Evolutionary conservation across 352 stramenopile species (phyloP).

Genomic region (Pythium phragmitis): DNA sequence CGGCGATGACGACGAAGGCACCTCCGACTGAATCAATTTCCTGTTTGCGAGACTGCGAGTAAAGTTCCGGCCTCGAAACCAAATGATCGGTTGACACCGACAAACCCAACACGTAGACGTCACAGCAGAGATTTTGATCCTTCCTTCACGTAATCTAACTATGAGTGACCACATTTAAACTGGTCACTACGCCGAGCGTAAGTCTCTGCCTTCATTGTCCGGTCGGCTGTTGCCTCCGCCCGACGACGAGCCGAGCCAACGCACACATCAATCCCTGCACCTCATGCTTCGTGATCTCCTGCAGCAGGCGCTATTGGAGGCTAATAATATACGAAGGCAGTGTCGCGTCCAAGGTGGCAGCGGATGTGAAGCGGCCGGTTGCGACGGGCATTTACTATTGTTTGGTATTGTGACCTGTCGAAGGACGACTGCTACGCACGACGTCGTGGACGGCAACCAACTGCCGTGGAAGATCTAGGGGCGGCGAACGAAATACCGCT

Average conservation of each 20-base stretch:
- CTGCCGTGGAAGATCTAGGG: conserved; percentile 88
- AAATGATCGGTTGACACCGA: too few relatives aligned
- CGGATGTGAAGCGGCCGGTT: conserved; percentile 14
- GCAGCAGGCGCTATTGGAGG: background rate
- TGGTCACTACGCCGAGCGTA: conserved; percentile 6
- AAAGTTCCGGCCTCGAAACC: too few relatives aligned
- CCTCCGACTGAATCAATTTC: too few relatives aligned
- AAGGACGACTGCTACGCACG: too few relatives aligned
- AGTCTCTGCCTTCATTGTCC: conserved; percentile 6
- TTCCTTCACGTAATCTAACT: background rate
- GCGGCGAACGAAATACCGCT: background rate
- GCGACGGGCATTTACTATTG: background rate
- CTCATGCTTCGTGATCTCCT: conserved; percentile 13
- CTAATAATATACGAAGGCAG: background rate
- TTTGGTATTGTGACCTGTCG: too few relatives aligned
- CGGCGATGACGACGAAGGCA: too few relatives aligned
- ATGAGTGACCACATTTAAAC: background rate
- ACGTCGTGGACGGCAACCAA: conserved; percentile 77
- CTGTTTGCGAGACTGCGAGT: too few relatives aligned
- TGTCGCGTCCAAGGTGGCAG: background rate
- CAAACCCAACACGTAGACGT: too few relatives aligned
- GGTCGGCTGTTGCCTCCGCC: conserved; percentile 1
- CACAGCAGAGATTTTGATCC: background rate
- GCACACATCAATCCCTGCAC: background rate
- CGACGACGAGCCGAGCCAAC: background rate